phyloP scores from a whole-genome alignment of 495 filamentous ascomycete species.

The Daldinia vernicosa region DNA sequence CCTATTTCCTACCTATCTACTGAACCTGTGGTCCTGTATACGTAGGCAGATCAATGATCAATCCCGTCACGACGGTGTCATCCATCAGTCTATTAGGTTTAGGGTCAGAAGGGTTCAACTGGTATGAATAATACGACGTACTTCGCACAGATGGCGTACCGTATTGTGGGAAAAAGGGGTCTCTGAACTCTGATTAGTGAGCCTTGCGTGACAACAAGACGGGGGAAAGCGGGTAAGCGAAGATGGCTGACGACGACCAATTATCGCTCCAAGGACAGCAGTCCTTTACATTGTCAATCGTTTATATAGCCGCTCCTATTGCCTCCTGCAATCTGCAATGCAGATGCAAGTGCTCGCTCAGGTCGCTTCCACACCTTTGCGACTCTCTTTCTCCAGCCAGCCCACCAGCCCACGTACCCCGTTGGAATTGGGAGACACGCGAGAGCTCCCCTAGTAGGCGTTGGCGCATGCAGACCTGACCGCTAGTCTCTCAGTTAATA shows the following conservation, averaged over 20 bases:
- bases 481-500: slow-evolving; percentile 36
- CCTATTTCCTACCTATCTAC: slow-evolving; percentile 18
- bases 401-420: slow-evolving; percentile 15
- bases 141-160: slow-evolving; percentile 1
- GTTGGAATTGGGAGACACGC: slow-evolving; percentile 17
- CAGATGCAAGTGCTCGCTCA: slow-evolving; percentile 37
- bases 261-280: slow-evolving; percentile 16
- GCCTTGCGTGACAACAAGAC: slow-evolving; percentile 22
- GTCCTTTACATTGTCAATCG: slow-evolving; percentile 29
- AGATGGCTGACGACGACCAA: slow-evolving; percentile 31
- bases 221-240: slow-evolving; percentile 32
- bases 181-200: slow-evolving; percentile 14
- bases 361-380: slow-evolving; percentile 29
- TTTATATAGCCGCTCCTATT: slow-evolving; percentile 32
- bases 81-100: slow-evolving; percentile 10
- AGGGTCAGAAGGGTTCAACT: slow-evolving; percentile 18
- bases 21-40: too few species aligned
- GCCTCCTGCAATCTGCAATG: slow-evolving; percentile 40
- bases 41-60: slow-evolving; percentile 26
- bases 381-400: slow-evolving; percentile 12
- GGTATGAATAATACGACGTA: slow-evolving; percentile 14
- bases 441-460: slow-evolving; percentile 14
- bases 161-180: slow-evolving; percentile 20
- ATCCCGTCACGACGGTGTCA: slow-evolving; percentile 15
- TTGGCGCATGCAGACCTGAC: slow-evolving; percentile 34